A percentile compares a stretch with the other conserved stretches of the same genome.
These are phyloP conservation scores for Verticillium isaacii DNA, from an alignment of 2,329 filamentous ascomycete species.

Conservation along the genomic window DNA sequence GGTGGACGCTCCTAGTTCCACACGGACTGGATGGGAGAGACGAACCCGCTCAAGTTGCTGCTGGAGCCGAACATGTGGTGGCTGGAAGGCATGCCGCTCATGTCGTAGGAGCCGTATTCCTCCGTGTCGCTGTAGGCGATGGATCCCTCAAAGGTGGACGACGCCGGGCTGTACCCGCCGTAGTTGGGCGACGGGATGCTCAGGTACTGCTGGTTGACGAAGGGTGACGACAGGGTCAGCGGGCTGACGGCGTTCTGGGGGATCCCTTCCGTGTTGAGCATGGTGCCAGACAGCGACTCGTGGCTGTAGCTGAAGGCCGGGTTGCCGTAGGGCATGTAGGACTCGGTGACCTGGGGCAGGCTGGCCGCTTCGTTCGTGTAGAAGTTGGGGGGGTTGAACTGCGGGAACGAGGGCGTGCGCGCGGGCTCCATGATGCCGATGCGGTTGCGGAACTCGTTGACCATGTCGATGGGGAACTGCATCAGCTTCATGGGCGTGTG, in stretches of 20 bases:
- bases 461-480: conserved; percentile 67
- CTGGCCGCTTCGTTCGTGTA: conserved; percentile 39
- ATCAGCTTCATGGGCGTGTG: conserved; percentile 63
- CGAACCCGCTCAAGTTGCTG: conserved; percentile 48
- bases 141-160: conserved; percentile 59
- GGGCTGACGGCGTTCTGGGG: conserved; percentile 47
- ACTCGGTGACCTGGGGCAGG: conserved; percentile 32
- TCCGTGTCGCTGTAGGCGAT: conserved; percentile 59
- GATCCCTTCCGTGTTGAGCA: conserved; percentile 44
- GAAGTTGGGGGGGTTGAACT: conserved; percentile 54
- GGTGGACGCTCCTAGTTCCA: conserved; percentile 46
- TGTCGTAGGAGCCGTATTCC: conserved; percentile 47
- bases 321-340: conserved; percentile 51
- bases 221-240: conserved; percentile 52
- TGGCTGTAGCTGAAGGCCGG: conserved; percentile 60
- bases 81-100: conserved; percentile 35
- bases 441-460: conserved; percentile 62
- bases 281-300: conserved; percentile 48
- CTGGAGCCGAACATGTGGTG: conserved; percentile 39
- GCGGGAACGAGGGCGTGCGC: conserved; percentile 56
- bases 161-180: conserved; percentile 56
- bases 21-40: conserved; percentile 58
- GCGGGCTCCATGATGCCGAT: conserved; percentile 63
- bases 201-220: conserved; percentile 51
- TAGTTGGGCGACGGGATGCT: conserved; percentile 60